A percentile compares a stretch with the other conserved stretches of the same genome.
Conservation (phyloP, 2,329 filamentous ascomycete species). For the Xylariaceae sp. region DNA sequence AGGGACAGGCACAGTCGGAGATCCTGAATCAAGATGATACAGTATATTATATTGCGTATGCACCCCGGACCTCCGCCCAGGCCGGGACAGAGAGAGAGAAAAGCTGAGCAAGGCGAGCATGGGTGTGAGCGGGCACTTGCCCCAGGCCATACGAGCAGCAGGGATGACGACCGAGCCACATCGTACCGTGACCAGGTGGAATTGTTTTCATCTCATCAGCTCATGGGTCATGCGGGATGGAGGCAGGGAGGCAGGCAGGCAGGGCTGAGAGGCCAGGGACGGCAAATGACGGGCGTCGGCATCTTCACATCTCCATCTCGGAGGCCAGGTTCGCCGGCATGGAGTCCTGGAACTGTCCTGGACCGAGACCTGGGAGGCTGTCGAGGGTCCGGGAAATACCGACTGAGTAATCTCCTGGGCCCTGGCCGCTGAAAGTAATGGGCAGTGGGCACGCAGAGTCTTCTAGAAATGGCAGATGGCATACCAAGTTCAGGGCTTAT, state of each 20-base stretch:
- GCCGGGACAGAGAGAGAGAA: slow-evolving; percentile 11
- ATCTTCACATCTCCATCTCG: too few species aligned
- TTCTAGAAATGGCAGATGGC: neutral
- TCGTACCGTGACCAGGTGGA: neutral
- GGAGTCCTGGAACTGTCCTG: too few species aligned
- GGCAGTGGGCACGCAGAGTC: neutral
- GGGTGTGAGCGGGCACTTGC: slow-evolving; percentile 12
- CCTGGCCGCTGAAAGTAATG: too few species aligned
- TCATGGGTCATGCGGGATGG: neutral
- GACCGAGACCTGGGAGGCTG: neutral
- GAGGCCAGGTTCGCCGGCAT: too few species aligned
- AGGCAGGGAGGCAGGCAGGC: neutral
- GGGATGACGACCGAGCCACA: slow-evolving; percentile 2
- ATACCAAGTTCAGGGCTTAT: neutral
- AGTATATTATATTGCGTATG: slow-evolving; percentile 18
- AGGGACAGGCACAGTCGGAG: neutral
- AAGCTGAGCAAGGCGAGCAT: slow-evolving; percentile 12
- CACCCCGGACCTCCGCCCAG: slow-evolving; percentile 8
- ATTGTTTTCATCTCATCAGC: neutral
- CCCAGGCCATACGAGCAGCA: slow-evolving; percentile 4
- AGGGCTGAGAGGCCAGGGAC: slow-evolving; percentile 18
- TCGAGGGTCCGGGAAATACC: neutral
- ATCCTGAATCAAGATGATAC: neutral
- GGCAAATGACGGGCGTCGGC: too few species aligned
- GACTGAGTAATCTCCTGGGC: neutral